Base-by-base conservation (phyloP, 352 stramenopile genomes). In the Phytophthora palmivora region DNA sequence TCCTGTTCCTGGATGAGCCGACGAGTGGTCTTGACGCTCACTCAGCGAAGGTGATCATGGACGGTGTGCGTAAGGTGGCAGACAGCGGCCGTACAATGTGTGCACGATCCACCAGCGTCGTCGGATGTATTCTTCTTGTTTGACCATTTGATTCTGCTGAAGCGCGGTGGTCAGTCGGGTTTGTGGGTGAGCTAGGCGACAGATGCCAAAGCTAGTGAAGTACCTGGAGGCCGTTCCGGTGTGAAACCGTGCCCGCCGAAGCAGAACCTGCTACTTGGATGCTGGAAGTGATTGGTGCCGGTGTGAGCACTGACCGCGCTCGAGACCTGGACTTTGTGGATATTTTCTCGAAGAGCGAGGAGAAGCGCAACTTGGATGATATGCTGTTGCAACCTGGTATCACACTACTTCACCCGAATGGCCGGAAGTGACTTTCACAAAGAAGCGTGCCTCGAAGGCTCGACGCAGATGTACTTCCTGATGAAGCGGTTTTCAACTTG, bases 1-100 rank as follows among this genome's bases (percentile, higher is more conserved):
- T 96, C 10, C 56, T 97, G 15, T 94, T 96, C 66, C 39, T 83
- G 21, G 76, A 87, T 48, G 72, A 84, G 33, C 87, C 87, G 9
- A 96, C 81, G 34, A 84, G 63, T 33, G 89, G 89, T 14, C 56
- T 97, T 5, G 90, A 97, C 61, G 79, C 76, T n/a, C 90, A 79
- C 61, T 83, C 72, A 12, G 91, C 91, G 4, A 80, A 93, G 38
- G 67, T 89, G 44, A 60, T 96, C 12, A 87, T 95, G 50, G 71
- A 87, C 24, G 74, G 92, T 1, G 71, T 96, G 15, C 84, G 90
- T 39, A 89, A 92, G 49, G 76, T 96, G 43, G 85, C 87, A 4
- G 52, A 55, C 43, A 74, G 72, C 38, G 84, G 87, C 8, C 58
- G 74, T 9, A 89, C 78, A 6, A 28, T 28, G 24, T 28, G 24